Base-by-base conservation (phyloP, 1,284 basidiomycete species). In the Cryptococcus sp. region DNA sequence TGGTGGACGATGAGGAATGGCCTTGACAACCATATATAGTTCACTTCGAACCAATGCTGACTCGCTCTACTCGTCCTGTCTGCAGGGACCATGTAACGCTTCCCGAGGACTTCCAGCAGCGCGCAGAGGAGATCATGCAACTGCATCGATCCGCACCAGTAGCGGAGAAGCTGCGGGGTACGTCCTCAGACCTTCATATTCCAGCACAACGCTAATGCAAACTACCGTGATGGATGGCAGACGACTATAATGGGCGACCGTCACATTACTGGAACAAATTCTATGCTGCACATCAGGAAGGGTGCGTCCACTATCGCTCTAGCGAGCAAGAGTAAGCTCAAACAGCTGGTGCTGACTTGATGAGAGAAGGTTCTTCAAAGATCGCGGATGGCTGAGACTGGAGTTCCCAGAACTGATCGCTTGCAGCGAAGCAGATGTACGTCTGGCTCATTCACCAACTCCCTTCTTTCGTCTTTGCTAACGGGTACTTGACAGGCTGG, bases 311-410 rank as follows among this genome's bases (percentile, higher is more conserved):
- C 25, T 6, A 3, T 25, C 25, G 11, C 27, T 50, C 42, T 45
- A 45, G 15, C 13, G 30, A 35, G 30, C 30, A 35, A 35, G 30
- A 35, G 7, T 8, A 5, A 13, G 30, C 30, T 35, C 5, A 35
- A 35, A 10, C 30, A 10, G 30, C 30, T 13, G 8, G 10, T 35
- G 8, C 30, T 35, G 30, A 35, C 8, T 35, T 35, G 30, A 8
- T 35, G 30, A 43, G 16, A 30, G 83, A 79, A 92, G 91, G 64
- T 97, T 97, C 80, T 97, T 97, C 82, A 88, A 89, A 50, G 87
- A 96, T 78, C 83, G 93, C 53, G 89, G 91, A 81, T 97, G 93
- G 93, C 81, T 96, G n/a, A 86, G 89, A 65, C 86, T 91, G 40
- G 93, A 97, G 76, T 97, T 96, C 70, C 90, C 89, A 0, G 91